Evolutionary conservation across 495 filamentous ascomycete species (phyloP).

Genomic region (Penicilliopsis zonata): DNA sequence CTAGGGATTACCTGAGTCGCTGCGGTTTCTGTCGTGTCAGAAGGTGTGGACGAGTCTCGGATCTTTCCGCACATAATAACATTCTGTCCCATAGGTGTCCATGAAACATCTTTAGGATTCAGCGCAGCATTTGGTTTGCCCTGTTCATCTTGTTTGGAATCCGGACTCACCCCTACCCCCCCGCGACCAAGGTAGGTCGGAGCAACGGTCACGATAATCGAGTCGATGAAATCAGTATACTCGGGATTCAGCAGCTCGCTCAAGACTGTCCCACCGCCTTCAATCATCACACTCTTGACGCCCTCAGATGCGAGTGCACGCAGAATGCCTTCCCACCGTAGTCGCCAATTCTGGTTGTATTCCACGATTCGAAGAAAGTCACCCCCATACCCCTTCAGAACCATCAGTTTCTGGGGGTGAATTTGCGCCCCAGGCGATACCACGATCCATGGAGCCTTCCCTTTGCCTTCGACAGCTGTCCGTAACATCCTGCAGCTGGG

Average conservation of each 20-base stretch:
- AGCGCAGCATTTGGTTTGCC: constrained; percentile 42
- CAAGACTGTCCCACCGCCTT: constrained; percentile 71
- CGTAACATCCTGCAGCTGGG: constrained; percentile 48
- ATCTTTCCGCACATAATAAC: constrained; percentile 65
- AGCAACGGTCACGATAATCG: constrained; percentile 73
- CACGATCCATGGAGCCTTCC: constrained; percentile 61
- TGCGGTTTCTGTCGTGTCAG: background rate
- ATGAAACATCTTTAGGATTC: constrained; percentile 54
- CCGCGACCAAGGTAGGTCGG: constrained; percentile 73
- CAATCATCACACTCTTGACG: constrained; percentile 74
- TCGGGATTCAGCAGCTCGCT: constrained; percentile 54
- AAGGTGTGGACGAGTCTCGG: constrained; percentile 3
- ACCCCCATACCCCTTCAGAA: constrained; percentile 38
- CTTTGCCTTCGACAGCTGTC: constrained; percentile 51
- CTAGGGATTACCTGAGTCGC: background rate
- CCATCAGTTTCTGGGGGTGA: constrained; percentile 29
- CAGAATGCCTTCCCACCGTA: constrained; percentile 54
- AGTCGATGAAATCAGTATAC: constrained; percentile 52
- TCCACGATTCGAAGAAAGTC: constrained; percentile 36
- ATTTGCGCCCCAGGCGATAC: constrained; percentile 39
- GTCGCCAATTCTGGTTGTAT: constrained; percentile 35
- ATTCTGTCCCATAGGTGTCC: constrained; percentile 62
- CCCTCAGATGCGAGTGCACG: constrained; percentile 43
- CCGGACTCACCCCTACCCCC: constrained; percentile 60
- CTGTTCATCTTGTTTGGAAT: constrained; percentile 33